Percentiles rank a stretch among this genome's conserved stretches.
Conservation (phyloP, 331 rosid genomes). For the Quercus lobata region DNA sequence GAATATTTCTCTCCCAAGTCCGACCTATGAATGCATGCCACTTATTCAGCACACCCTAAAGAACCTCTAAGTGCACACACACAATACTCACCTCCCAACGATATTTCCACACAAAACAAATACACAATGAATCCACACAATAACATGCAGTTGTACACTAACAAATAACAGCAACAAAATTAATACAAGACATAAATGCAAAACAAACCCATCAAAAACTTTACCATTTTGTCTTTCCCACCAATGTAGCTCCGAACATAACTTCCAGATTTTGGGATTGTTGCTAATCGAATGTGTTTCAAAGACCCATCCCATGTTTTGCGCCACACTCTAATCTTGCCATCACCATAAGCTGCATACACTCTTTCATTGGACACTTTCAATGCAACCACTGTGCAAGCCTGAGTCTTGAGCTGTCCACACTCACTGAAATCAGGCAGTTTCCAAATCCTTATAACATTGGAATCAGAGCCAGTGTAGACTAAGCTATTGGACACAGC, state of each 20-base stretch:
- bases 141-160: too few species aligned
- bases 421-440: conserved; percentile 84
- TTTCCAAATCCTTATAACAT: conserved; percentile 74
- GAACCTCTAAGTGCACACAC: too few species aligned
- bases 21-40: too few species aligned
- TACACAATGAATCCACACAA: too few species aligned
- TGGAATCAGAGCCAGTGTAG: conserved; percentile 75
- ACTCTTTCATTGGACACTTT: conserved; percentile 72
- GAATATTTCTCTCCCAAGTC: too few species aligned
- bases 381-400: conserved; percentile 63
- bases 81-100: too few species aligned
- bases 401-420: conserved; percentile 70
- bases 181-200: not conserved
- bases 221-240: conserved; percentile 79
- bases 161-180: not conserved
- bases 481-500: conserved; percentile 58
- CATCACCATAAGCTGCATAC: conserved; percentile 92
- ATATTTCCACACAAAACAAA: too few species aligned
- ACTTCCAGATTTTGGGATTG: conserved; percentile 68
- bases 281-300: conserved; percentile 64
- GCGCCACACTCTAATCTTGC: conserved; percentile 76
- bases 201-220: not conserved
- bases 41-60: too few species aligned
- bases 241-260: conserved; percentile 69
- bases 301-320: conserved; percentile 63